Conservation (phyloP, 75 land plant species). For the Sequoia sempervirens region DNA sequence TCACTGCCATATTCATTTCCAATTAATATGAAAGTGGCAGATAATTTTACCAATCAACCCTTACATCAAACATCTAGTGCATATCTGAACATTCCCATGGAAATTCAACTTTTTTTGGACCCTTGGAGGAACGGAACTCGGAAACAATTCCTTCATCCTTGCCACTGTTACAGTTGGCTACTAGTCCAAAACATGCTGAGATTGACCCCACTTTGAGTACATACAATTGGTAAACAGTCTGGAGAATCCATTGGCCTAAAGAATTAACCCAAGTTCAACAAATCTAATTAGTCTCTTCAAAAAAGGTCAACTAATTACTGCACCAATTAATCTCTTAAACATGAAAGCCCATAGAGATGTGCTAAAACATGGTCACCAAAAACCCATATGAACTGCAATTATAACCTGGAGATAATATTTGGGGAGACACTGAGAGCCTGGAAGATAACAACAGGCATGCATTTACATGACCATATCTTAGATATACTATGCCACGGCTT, state of each 20-base stretch:
- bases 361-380: not conserved
- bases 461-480: no score
- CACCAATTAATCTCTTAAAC: not conserved
- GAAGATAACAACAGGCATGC: not conserved
- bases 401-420: not conserved
- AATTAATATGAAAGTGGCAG: not conserved
- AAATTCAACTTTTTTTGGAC: not conserved
- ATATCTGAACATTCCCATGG: not conserved
- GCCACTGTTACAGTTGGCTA: not conserved
- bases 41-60: not conserved
- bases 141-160: not conserved
- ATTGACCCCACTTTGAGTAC: not conserved
- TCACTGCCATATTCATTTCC: not conserved
- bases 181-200: not conserved
- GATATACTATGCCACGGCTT: no score
- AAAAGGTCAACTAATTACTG: no score
- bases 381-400: not conserved
- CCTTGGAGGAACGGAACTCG: not conserved
- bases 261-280: not conserved
- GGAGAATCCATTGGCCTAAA: not conserved
- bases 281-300: not conserved
- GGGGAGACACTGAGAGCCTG: not conserved
- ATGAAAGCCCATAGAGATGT: no score
- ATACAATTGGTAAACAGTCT: not conserved
- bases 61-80: not conserved